Base-by-base conservation (phyloP, 2,329 filamentous ascomycete genomes). In the Diaporthe ilicicola region DNA sequence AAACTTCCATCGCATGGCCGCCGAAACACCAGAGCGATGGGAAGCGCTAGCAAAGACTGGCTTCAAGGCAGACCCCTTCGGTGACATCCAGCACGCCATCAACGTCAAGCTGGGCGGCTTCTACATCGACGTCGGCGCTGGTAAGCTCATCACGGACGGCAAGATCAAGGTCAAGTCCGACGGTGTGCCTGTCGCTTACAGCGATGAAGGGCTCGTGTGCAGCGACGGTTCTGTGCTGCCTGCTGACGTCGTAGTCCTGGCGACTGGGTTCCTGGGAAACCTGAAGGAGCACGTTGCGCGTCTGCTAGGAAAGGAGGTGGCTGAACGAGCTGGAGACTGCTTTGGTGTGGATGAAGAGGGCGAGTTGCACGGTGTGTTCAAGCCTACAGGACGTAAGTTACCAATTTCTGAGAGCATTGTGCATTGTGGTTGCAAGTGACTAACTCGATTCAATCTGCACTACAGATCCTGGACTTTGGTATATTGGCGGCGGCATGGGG, bases 91-190 rank as follows among this genome's bases (percentile, higher is more conserved):
- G 44, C 17, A 48, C 44, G 44, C 44, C 44, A 48, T 48, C n/a
- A 48, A 48, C 19, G 44, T 62, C 13, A 39, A 48, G 89, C 89
- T 10, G 89, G 89, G 1, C 88, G 88, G 5, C 90, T 89, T 76
- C n/a, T 90, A 90, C 76, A 86, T 90, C 70, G 87, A 90, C 72
- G 85, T 89, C 13, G 88, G 88, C 15, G 83, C 81, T 54, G 85
- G 82, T 44, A 81, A 85, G 76, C 81, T 89, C 24, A 87, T 90
- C 70, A 82, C 84, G 62, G 85, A 89, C 44, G 87, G 88, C 27
- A 86, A 86, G 76, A 85, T 91, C 74, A 87, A 87, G 72, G 79
- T 90, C 27, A 84, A 85, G 72, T 82, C 84, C 65, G n/a, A n/a
- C n/a, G 85, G 84, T 4, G 86, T 84, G 4, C 84, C 90, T 70